Percentiles rank a stretch among this genome's conserved stretches.
These are phyloP conservation scores for Microdochium nivale DNA, from an alignment of 2,329 filamentous ascomycete species.

Conservation along the genomic window DNA sequence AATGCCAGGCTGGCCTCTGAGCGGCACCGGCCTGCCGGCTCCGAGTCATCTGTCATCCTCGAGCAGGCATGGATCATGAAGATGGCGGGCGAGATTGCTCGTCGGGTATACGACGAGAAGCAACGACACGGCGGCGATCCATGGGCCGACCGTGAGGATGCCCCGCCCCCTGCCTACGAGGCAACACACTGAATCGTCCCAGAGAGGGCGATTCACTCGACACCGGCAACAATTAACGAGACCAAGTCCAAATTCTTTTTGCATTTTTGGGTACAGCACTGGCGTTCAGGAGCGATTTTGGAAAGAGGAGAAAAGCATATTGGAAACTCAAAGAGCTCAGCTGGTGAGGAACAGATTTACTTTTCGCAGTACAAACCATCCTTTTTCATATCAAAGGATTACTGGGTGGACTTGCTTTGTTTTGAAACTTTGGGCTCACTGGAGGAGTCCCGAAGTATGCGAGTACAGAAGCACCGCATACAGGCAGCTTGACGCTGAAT, in stretches of 20 bases:
- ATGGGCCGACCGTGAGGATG: slow-evolving; percentile 47
- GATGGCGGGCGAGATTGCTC: slow-evolving; percentile 87
- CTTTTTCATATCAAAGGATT: background rate
- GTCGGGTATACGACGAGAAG: slow-evolving; percentile 83
- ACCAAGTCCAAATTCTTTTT: background rate
- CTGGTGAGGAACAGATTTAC: background rate
- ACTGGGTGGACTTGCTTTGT: background rate
- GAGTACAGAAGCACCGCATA: background rate
- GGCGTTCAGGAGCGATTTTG: slow-evolving; percentile 1
- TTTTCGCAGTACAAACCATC: background rate
- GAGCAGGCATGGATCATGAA: slow-evolving; percentile 86
- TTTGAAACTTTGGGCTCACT: background rate
- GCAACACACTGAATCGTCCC: slow-evolving; percentile 28
- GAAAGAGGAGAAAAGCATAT: background rate
- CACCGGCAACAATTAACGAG: background rate
- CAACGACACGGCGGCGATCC: slow-evolving; percentile 36
- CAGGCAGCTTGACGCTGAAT: too few species aligned
- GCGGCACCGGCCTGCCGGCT: slow-evolving; percentile 24
- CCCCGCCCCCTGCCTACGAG: slow-evolving; percentile 56
- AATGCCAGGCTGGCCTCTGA: slow-evolving; percentile 20
- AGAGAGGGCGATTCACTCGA: slow-evolving; percentile 1
- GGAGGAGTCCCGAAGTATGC: background rate
- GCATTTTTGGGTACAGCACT: background rate
- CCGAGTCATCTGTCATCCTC: slow-evolving; percentile 53
- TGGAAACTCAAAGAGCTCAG: background rate